phyloP scores from a whole-genome alignment of 23 red algal species.

The Agarophyton chilense region DNA sequence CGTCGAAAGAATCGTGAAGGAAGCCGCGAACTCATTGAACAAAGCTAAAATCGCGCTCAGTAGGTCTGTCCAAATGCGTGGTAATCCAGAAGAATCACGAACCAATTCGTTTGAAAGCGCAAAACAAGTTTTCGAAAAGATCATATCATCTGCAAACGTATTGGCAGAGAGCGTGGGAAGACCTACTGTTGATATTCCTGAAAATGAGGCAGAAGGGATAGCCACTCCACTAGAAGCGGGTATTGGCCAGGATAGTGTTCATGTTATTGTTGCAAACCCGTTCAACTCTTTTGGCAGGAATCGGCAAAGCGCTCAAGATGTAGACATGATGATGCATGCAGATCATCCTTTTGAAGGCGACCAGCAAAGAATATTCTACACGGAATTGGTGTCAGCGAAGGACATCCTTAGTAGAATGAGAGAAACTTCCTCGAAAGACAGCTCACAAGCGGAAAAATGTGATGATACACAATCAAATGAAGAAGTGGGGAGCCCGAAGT shows the following conservation, averaged over 20 bases:
- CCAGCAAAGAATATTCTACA: slow-evolving; percentile 61
- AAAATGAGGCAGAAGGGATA: neutral
- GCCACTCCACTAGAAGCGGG: slow-evolving; percentile 7
- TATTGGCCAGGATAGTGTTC: neutral
- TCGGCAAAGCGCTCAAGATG: slow-evolving; percentile 10
- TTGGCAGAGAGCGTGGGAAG: slow-evolving; percentile 50
- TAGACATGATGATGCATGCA: slow-evolving; percentile 34
- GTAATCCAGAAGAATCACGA: slow-evolving; percentile 38
- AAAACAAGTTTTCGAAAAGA: slow-evolving; percentile 48
- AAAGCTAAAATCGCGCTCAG: slow-evolving; percentile 19
- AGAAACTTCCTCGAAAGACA: neutral
- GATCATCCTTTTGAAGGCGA: slow-evolving; percentile 63
- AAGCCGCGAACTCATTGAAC: slow-evolving; percentile 15
- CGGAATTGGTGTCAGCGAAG: slow-evolving; percentile 9
- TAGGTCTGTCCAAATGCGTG: slow-evolving; percentile 47
- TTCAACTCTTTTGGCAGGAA: slow-evolving; percentile 33
- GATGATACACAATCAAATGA: neutral
- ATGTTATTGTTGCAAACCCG: slow-evolving; percentile 43
- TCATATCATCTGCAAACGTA: slow-evolving; percentile 25
- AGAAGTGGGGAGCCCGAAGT: neutral
- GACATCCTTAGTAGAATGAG: neutral
- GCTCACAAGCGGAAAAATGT: neutral
- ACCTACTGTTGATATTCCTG: neutral
- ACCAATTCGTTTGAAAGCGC: slow-evolving; percentile 33
- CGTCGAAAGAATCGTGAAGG: slow-evolving; percentile 57